A percentile compares a stretch with the other conserved stretches of the same genome.
Conservation (phyloP, 148 eudicot genomes). For the Rhododendron ovatum region DNA sequence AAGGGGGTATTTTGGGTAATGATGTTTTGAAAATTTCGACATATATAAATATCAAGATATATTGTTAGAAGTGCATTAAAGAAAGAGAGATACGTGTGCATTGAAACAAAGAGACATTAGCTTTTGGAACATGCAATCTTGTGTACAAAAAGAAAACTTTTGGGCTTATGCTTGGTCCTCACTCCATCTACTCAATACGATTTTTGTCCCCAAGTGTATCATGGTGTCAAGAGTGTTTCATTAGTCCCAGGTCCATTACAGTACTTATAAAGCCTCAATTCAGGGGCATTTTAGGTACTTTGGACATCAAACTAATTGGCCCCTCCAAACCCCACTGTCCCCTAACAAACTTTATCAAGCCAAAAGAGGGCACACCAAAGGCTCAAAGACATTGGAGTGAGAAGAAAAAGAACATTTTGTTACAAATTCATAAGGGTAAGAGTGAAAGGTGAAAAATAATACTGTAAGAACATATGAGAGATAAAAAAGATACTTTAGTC, state of each 20-base stretch:
- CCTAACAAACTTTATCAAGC: background rate
- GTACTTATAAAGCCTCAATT: background rate
- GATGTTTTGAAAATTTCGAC: background rate
- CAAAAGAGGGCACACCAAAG: background rate
- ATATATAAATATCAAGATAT: background rate
- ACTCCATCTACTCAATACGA: background rate
- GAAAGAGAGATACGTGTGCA: background rate
- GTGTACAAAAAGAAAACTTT: background rate
- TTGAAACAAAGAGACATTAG: background rate
- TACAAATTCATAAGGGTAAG: background rate
- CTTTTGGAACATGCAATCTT: background rate
- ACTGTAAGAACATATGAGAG: background rate
- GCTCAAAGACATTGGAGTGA: background rate
- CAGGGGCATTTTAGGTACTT: background rate
- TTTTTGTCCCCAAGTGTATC: background rate
- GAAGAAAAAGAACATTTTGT: background rate
- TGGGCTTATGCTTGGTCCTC: background rate
- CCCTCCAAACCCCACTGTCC: background rate
- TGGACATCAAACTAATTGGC: background rate
- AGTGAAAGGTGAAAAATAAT: background rate
- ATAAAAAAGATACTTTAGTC: background rate
- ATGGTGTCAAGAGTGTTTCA: background rate
- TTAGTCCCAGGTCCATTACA: background rate
- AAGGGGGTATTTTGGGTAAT: background rate
- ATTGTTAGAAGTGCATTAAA: background rate